These are phyloP conservation scores for Eucalyptus tenuipes DNA, from an alignment of 345 rosid species.

Conservation along the genomic window DNA sequence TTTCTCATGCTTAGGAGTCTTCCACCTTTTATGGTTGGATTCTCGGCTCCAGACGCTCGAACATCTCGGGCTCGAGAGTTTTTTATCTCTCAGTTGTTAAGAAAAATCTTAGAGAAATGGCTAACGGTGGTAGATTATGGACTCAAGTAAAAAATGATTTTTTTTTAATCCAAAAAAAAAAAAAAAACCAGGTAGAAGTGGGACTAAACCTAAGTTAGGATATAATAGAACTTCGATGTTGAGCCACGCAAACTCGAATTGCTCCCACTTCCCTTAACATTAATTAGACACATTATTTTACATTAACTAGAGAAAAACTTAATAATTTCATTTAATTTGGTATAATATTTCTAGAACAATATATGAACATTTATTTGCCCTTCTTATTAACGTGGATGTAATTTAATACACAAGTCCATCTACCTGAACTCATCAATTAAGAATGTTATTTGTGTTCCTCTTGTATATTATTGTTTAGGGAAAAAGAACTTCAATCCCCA, in stretches of 20 bases:
- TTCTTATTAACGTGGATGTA: not conserved
- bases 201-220: not conserved
- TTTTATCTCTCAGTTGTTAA: too few relatives aligned
- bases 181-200: too few relatives aligned
- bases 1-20: not conserved
- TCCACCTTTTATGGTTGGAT: not conserved
- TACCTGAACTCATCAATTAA: not conserved
- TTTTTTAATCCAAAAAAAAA: too few relatives aligned
- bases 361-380: not conserved
- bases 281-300: not conserved
- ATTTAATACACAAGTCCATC: not conserved
- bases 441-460: not conserved
- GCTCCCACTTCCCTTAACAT: not conserved
- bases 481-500: not conserved
- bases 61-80: not conserved
- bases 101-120: not conserved
- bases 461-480: not conserved
- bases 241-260: not conserved
- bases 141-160: not conserved
- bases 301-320: not conserved
- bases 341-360: not conserved
- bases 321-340: not conserved
- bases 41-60: fast-evolving
- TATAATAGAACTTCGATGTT: not conserved
- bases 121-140: not conserved